Evolutionary conservation across 805 yeast species (phyloP).

Genomic region (Lachancea thermotolerans): DNA sequence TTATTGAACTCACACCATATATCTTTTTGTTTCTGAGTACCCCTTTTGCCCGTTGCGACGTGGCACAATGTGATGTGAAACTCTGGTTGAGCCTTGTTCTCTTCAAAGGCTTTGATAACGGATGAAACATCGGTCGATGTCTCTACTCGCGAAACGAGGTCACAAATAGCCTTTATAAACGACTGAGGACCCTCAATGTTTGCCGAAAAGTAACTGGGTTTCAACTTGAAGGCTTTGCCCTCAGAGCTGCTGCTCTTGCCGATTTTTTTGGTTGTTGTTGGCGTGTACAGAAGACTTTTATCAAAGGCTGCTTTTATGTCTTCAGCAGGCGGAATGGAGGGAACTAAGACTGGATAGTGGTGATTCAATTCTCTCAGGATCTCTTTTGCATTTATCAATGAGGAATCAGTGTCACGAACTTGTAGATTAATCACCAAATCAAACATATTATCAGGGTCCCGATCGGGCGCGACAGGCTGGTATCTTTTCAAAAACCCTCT

Average conservation of each 20-base stretch:
- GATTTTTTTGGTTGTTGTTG: conserved; percentile 39
- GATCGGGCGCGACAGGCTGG: conserved; percentile 45
- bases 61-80: conserved; percentile 71
- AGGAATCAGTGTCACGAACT: conserved; percentile 37
- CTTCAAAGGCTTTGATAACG: conserved; percentile 1
- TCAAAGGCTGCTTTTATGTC: conserved; percentile 42
- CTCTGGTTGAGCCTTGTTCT: conserved; percentile 39
- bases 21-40: conserved; percentile 19
- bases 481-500: conserved; percentile 64
- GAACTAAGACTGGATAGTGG: conserved; percentile 40
- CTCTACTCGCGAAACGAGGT: neutral
- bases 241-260: conserved; percentile 11
- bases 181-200: conserved; percentile 20
- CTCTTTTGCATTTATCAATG: conserved; percentile 42
- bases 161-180: conserved; percentile 13
- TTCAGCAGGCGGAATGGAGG: conserved; percentile 36
- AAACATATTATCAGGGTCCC: conserved; percentile 59
- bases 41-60: conserved; percentile 27
- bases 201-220: conserved; percentile 44
- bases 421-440: conserved; percentile 57
- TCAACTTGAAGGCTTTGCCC: conserved; percentile 12
- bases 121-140: conserved; percentile 3
- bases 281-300: conserved; percentile 48
- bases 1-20: conserved; percentile 26
- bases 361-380: conserved; percentile 37